These are phyloP conservation scores for Eutrema salsugineum DNA, from an alignment of 441 rosid genomes.

Conservation along the genomic window DNA sequence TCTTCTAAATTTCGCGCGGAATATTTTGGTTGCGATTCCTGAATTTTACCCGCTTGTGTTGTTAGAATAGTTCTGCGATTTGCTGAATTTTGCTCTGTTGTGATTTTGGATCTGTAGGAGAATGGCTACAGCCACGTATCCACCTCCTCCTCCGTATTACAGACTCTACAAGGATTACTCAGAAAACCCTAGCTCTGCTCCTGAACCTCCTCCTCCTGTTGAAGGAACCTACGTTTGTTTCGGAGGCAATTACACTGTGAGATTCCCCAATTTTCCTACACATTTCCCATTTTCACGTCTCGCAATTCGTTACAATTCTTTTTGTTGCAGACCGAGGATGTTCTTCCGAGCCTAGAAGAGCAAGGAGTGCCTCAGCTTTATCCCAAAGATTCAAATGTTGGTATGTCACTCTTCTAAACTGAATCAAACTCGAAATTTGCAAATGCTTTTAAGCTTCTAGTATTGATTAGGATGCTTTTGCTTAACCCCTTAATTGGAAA, in stretches of 20 bases:
- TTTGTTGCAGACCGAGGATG: conserved; percentile 67
- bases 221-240: conserved; percentile 68
- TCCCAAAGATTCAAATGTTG: conserved; percentile 70
- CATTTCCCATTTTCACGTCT: background rate
- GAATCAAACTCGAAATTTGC: background rate
- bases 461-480: background rate
- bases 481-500: background rate
- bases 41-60: background rate
- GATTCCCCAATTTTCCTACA: background rate
- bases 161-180: conserved; percentile 79
- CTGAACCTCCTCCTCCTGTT: conserved; percentile 72
- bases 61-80: too few species aligned
- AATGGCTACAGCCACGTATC: conserved; percentile 87
- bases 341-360: conserved; percentile 94
- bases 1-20: background rate
- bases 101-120: too few species aligned
- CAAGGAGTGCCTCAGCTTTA: conserved; percentile 91
- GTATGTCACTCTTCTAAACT: conserved; percentile 36
- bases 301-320: background rate
- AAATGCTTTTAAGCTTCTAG: background rate
- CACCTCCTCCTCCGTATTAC: conserved; percentile 87
- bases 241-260: conserved; percentile 70
- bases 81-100: too few species aligned
- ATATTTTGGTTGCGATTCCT: background rate
- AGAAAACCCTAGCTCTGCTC: conserved; percentile 61